A percentile compares a stretch with the other conserved stretches of the same genome.
Evolutionary conservation across 306 rosid genomes (phyloP).

Genomic region (Phaseolus lunatus): DNA sequence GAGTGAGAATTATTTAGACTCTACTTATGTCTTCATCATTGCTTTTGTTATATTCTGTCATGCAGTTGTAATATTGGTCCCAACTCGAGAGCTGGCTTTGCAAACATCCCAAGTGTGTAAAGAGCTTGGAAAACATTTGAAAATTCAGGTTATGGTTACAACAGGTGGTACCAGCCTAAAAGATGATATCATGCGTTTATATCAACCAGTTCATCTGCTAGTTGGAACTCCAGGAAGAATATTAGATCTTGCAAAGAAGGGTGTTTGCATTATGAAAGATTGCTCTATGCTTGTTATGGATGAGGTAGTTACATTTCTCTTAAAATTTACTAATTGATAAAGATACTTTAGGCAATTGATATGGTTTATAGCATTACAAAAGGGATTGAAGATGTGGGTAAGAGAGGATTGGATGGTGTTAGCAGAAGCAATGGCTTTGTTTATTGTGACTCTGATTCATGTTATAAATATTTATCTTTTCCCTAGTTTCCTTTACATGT

Average conservation of each 20-base stretch:
- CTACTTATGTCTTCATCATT: slow-evolving; percentile 26
- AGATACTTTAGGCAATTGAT: slow-evolving; percentile 1
- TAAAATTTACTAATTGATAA: slow-evolving; percentile 24
- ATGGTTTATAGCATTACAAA: background rate
- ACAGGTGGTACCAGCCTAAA: slow-evolving; percentile 98
- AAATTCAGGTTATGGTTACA: slow-evolving; percentile 96
- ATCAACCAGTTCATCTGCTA: slow-evolving; percentile 97
- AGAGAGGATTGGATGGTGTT: slow-evolving; percentile 5
- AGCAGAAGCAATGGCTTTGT: slow-evolving; percentile 24
- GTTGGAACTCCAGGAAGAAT: slow-evolving; percentile 99
- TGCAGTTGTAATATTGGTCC: slow-evolving; percentile 94
- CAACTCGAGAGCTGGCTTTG: slow-evolving; percentile 96
- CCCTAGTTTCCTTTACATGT: background rate
- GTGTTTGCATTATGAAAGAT: slow-evolving; percentile 82
- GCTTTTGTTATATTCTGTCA: slow-evolving; percentile 27
- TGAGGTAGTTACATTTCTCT: slow-evolving; percentile 65
- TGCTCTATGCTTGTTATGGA: slow-evolving; percentile 97
- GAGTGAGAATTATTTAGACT: slow-evolving; percentile 17
- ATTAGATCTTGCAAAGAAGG: slow-evolving; percentile 94
- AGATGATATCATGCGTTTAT: slow-evolving; percentile 97
- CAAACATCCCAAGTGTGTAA: slow-evolving; percentile 99
- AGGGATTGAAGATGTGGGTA: background rate
- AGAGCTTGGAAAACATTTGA: slow-evolving; percentile 95
- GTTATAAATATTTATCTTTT: slow-evolving; percentile 24
- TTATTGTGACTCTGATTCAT: slow-evolving; percentile 22